Base-by-base conservation (phyloP, 2,329 filamentous ascomycete genomes). In the Xylaria sp. region DNA sequence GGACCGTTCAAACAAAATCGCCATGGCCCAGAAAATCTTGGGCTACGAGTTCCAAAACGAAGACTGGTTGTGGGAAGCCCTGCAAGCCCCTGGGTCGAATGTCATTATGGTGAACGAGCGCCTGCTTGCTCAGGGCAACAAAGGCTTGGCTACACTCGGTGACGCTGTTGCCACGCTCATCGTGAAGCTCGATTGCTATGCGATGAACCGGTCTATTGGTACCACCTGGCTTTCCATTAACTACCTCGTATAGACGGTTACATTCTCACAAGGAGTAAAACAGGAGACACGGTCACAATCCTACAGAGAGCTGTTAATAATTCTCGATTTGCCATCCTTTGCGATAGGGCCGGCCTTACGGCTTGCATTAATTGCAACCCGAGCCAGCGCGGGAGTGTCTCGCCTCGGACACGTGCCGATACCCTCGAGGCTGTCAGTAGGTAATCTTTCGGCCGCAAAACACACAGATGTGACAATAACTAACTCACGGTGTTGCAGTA, bases 51-150 rank as follows among this genome's bases (percentile, higher is more conserved):
- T 69, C 49, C 33, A 53, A 11, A 25, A 63, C 15, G 39, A 54
- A 49, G 53, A 65, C 10, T 11, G 67, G 7, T 53, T 71, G 17
- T 69, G 60, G 67, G 69, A 71, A 54, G 67, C 64, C 3, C 25
- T 71, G 29, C 67, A 67, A 42, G 56, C 67, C n/a, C 45, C 61
- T 1, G 56, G 62, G 3, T 55, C 53, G 42, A 22, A 49, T 27
- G 29, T 66, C 44, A 1, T 22, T 3, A 2, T 2, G 13, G 20
- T 54, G 33, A 45, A 54, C 29, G 63, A 42, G 29, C 63, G 51
- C 25, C 3, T 17, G 13, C 31, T 70, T 3, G 6, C 27, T 5
- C 39, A 63, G 11, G 67, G 69, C 4, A 69, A 69, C 54, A 70
- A 67, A 45, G n/a, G 38, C 10, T 36, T 69, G 20, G 66, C 69